Conservation (phyloP, 176 grass and related monocot genomes). For the Triticum timopheevii region DNA sequence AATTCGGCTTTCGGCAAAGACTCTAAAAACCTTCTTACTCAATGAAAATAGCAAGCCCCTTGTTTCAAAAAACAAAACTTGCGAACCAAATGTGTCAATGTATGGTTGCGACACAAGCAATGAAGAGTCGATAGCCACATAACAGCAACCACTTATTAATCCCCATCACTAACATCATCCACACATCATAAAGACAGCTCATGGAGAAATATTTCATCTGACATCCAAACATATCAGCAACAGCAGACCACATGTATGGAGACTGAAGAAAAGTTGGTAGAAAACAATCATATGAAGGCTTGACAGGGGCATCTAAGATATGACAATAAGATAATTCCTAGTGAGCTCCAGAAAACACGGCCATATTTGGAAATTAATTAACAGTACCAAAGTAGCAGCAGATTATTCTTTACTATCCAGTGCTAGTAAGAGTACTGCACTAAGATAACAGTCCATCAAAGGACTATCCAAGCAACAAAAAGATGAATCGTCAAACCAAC, state of each 20-base stretch:
- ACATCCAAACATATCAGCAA: neutral
- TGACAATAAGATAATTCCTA: constrained; percentile 18
- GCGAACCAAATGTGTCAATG: no score
- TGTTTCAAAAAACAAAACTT: no score
- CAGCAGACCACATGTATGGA: neutral
- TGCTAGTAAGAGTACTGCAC: constrained; percentile 36
- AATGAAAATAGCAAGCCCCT: no score
- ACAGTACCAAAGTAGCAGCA: constrained; percentile 30
- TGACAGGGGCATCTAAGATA: constrained; percentile 7
- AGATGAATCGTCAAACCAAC: constrained; percentile 25
- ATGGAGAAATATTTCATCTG: neutral
- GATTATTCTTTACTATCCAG: constrained; percentile 48
- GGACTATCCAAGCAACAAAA: constrained; percentile 36
- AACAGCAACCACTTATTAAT: neutral
- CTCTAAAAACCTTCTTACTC: no score
- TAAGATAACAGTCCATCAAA: constrained; percentile 12
- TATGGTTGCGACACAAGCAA: neutral
- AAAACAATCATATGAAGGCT: constrained; percentile 3
- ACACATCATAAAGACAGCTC: neutral
- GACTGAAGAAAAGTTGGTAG: neutral
- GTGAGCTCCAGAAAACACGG: neutral
- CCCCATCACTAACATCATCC: neutral
- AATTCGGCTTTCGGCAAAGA: no score
- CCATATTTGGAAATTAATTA: constrained; percentile 35
- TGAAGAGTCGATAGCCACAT: neutral